A percentile compares a stretch with the other conserved stretches of the same genome.
Evolutionary conservation across 331 rosid genomes (phyloP).

Genomic region (Ulmus americana): DNA sequence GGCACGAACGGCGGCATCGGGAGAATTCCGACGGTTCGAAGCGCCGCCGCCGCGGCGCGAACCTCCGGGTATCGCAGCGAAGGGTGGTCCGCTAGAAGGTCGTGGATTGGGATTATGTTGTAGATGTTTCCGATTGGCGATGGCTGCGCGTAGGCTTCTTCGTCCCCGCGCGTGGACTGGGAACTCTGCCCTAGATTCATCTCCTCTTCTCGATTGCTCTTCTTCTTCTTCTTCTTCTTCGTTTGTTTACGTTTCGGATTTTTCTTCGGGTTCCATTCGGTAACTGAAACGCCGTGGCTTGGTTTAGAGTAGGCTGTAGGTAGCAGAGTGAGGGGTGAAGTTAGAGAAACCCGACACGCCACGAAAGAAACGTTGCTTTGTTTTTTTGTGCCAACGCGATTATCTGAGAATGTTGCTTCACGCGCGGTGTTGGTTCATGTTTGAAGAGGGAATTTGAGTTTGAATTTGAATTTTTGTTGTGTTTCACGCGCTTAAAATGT

Average conservation of each 20-base stretch:
- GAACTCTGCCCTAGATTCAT: conserved; percentile 30
- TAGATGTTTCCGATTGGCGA: conserved; percentile 27
- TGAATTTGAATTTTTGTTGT: no score
- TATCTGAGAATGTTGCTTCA: no score
- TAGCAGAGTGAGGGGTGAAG: no score
- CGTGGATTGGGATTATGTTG: conserved; percentile 86
- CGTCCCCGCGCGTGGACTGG: conserved; percentile 6
- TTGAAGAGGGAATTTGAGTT: no score
- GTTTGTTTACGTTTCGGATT: not conserved
- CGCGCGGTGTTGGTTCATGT: no score
- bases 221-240: not conserved
- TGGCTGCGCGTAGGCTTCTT: not conserved
- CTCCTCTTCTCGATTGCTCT: not conserved
- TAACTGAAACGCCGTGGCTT: no score
- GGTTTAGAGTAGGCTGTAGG: no score
- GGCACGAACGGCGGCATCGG: conserved; percentile 49
- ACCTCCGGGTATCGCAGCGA: conserved; percentile 73
- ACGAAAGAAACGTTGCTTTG: no score
- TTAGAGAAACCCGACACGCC: no score
- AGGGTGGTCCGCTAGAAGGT: conserved; percentile 65
- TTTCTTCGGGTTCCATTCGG: not conserved
- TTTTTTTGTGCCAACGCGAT: no score
- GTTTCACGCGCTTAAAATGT: no score
- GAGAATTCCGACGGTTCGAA: conserved; percentile 68
- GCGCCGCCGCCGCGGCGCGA: conserved; percentile 74